phyloP scores from a whole-genome alignment of 2,329 filamentous ascomycete species.

The Phoma sp. region DNA sequence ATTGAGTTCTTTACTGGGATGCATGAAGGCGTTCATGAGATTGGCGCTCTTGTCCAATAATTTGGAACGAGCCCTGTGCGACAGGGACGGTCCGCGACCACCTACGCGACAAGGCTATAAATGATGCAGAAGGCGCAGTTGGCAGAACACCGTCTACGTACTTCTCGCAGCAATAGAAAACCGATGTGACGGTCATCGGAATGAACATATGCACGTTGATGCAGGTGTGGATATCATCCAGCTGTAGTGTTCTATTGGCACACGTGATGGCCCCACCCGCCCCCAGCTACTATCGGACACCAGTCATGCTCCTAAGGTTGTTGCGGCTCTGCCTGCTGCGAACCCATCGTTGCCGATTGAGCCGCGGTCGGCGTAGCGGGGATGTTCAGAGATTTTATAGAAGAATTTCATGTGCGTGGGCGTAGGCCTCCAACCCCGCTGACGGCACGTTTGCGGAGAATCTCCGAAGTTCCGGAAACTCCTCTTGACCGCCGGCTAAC shows the following conservation, averaged over 20 bases:
- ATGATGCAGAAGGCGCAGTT: neutral
- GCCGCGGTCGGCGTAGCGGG: conserved; percentile 1
- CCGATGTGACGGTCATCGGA: conserved; percentile 40
- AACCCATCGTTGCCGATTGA: conserved; percentile 20
- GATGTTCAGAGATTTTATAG: conserved; percentile 4
- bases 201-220: conserved; percentile 34
- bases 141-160: neutral
- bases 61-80: conserved; percentile 13
- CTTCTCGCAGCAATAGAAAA: conserved; percentile 13
- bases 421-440: conserved; percentile 12
- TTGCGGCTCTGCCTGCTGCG: conserved; percentile 17
- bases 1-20: conserved; percentile 23
- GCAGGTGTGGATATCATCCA: conserved; percentile 21
- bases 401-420: neutral
- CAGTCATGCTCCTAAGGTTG: conserved; percentile 11
- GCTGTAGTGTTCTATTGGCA: conserved; percentile 27
- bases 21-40: conserved; percentile 23
- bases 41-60: conserved; percentile 32
- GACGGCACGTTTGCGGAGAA: conserved; percentile 20
- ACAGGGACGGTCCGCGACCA: conserved; percentile 19
- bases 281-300: conserved; percentile 7
- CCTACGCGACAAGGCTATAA: neutral
- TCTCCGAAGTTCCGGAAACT: conserved; percentile 29
- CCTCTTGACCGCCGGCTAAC: conserved; percentile 31
- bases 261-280: conserved; percentile 25